Evolutionary conservation across 192 early-diverging fungal genomes (phyloP).

Genomic region (Coemansia sp.): DNA sequence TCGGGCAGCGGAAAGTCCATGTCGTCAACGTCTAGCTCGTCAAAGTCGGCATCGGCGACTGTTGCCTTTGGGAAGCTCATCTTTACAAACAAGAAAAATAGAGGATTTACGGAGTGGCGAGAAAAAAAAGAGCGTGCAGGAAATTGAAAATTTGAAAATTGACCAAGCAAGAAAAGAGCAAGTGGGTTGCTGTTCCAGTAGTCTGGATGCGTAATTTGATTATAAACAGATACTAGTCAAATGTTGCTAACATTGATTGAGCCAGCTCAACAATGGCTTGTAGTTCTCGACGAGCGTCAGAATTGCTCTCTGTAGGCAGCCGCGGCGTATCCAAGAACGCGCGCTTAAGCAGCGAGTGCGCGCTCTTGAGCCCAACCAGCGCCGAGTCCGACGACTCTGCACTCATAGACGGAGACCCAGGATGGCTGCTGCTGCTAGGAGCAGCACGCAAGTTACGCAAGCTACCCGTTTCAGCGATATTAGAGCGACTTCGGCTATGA

Average conservation of each 20-base stretch:
- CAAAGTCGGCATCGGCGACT: constrained; percentile 12
- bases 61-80: constrained; percentile 7
- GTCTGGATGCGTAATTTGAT: not conserved
- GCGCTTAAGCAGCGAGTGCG: constrained; percentile 25
- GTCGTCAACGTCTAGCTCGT: constrained; percentile 51
- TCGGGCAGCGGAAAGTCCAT: constrained; percentile 58
- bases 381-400: constrained; percentile 3
- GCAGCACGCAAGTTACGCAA: constrained; percentile 38
- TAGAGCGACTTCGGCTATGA: constrained; percentile 32
- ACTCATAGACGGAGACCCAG: not conserved
- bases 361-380: constrained; percentile 24
- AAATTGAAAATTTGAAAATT: no score
- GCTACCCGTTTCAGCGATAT: constrained; percentile 47
- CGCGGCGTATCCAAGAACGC: constrained; percentile 6
- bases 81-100: not conserved
- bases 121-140: not conserved
- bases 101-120: not conserved
- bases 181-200: not conserved
- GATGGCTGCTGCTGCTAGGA: not conserved
- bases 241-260: constrained; percentile 23
- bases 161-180: no score
- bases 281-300: constrained; percentile 24
- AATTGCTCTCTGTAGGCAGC: constrained; percentile 5
- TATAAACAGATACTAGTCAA: constrained; percentile 2
- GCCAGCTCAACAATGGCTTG: constrained; percentile 38